Conservation (phyloP, 345 rosid species). For the Erysimum cheiranthoides region DNA sequence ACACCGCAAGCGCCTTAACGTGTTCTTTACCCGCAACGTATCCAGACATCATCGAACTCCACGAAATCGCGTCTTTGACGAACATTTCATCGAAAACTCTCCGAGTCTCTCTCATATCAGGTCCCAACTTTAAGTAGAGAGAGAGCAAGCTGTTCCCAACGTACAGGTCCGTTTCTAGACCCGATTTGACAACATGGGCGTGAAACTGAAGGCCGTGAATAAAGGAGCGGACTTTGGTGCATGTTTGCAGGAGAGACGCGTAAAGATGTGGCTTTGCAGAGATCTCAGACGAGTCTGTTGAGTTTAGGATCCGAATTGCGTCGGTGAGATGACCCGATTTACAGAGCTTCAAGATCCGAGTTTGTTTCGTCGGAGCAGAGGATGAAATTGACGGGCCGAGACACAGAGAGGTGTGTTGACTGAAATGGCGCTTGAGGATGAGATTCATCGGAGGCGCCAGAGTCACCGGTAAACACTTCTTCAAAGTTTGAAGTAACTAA, state of each 20-base stretch:
- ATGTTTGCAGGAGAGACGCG: slow-evolving; percentile 79
- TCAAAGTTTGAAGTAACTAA: too few relatives aligned
- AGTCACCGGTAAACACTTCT: slow-evolving; percentile 16
- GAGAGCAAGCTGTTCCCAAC: slow-evolving; percentile 88
- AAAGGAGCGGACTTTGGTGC: slow-evolving; percentile 59
- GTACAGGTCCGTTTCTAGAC: slow-evolving; percentile 71
- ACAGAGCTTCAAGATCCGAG: slow-evolving; percentile 59
- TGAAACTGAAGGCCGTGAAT: slow-evolving; percentile 77
- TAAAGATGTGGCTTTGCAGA: slow-evolving; percentile 59
- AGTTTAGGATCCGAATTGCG: slow-evolving; percentile 66
- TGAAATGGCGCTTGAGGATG: slow-evolving; percentile 52
- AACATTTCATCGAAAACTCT: slow-evolving; percentile 68
- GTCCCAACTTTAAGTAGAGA: slow-evolving; percentile 70
- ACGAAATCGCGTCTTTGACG: slow-evolving; percentile 73
- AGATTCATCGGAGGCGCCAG: slow-evolving; percentile 55
- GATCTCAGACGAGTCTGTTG: slow-evolving; percentile 41
- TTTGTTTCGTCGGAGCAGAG: slow-evolving; percentile 36
- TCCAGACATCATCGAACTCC: slow-evolving; percentile 89
- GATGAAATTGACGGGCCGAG: slow-evolving; percentile 27
- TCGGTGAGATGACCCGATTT: slow-evolving; percentile 56
- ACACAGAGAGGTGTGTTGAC: slow-evolving; percentile 43
- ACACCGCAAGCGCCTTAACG: slow-evolving; percentile 60
- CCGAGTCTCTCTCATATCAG: slow-evolving; percentile 62
- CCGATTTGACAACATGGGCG: slow-evolving; percentile 73
- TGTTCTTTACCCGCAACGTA: slow-evolving; percentile 60